Evolutionary conservation across 371 early-diverging fungal species (phyloP).

Genomic region (Mortierella sp.): DNA sequence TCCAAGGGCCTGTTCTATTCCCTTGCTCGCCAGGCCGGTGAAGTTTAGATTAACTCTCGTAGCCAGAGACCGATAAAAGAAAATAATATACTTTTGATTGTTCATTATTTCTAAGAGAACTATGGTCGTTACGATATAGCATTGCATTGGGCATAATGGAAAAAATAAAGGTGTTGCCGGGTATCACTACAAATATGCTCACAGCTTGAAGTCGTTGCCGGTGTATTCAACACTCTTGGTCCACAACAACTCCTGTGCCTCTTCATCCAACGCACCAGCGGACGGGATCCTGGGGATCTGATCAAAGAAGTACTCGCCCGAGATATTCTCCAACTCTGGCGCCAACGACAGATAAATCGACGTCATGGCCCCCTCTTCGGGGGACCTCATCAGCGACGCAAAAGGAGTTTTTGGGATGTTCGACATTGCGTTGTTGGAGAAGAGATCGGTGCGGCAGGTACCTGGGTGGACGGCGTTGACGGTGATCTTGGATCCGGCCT

Average conservation of each 20-base stretch:
- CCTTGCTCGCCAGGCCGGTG: constrained; percentile 55
- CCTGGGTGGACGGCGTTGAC: constrained; percentile 67
- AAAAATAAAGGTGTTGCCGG: too few relatives aligned
- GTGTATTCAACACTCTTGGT: constrained; percentile 26
- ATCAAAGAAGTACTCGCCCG: constrained; percentile 54
- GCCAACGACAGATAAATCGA: constrained; percentile 58
- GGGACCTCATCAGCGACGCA: constrained; percentile 9
- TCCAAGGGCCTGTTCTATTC: constrained; percentile 62
- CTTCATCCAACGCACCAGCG: neutral
- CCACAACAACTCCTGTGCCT: constrained; percentile 20
- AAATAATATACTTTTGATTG: too few relatives aligned
- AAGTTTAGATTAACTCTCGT: too few relatives aligned
- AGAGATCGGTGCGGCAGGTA: constrained; percentile 56
- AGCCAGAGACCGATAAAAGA: too few relatives aligned
- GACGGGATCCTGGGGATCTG: neutral
- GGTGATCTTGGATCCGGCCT: constrained; percentile 37
- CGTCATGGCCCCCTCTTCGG: constrained; percentile 58
- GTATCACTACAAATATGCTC: too few relatives aligned
- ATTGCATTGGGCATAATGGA: neutral
- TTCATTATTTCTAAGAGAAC: neutral
- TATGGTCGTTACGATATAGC: neutral
- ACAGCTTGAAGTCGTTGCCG: constrained; percentile 11
- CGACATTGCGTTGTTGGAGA: constrained; percentile 28
- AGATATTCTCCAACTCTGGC: constrained; percentile 41
- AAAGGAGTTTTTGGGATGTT: neutral